Base-by-base conservation (phyloP, 768 basidiomycete genomes). In the Russula lepida region DNA sequence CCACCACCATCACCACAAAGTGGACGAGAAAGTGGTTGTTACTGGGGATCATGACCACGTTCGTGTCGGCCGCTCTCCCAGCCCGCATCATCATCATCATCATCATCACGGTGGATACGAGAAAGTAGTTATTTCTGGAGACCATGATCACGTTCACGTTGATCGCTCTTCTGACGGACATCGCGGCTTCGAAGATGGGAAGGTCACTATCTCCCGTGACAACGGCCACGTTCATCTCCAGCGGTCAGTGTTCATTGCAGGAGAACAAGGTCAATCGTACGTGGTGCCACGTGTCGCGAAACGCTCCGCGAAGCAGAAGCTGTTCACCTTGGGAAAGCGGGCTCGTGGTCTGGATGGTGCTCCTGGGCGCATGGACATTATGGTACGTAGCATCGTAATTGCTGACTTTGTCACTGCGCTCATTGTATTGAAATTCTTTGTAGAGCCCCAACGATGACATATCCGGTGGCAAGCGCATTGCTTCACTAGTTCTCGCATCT, bases 291-390 rank as follows among this genome's bases (percentile, higher is more conserved):
- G 64, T 53, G 59, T 27, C 47, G 51, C 61, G 51, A 68, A 56
- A 46, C 63, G 63, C 32, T 27, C 50, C 8, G 30, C 50, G 37
- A 44, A 57, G 43, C 65, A 69, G 44, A 50, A 63, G 30, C 60
- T 62, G 28, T 49, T 56, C 27, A 23, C 15, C 23, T 27, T 54
- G 47, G 27, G 35, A 25, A 60, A 39, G 48, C 59, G 65, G 47
- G 57, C 46, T 59, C 59, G 27, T 57, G 64, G 30, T 44, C 8
- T 44, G 13, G 57, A 56, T 15, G 71, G 72, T 2, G 75, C 72
- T 8, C 68, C 73, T 8, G 82, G 84, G 4, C 72, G 59, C 3
- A 71, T 84, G 50, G 75, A 79, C 63, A 77, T 85, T 61, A 71
- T 81, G 74, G 84, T 77, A 62, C 54, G 77, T 73, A 13, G 39